phyloP scores from a whole-genome alignment of 129 eudicot genomes.

The Helichrysum umbraculigerum region DNA sequence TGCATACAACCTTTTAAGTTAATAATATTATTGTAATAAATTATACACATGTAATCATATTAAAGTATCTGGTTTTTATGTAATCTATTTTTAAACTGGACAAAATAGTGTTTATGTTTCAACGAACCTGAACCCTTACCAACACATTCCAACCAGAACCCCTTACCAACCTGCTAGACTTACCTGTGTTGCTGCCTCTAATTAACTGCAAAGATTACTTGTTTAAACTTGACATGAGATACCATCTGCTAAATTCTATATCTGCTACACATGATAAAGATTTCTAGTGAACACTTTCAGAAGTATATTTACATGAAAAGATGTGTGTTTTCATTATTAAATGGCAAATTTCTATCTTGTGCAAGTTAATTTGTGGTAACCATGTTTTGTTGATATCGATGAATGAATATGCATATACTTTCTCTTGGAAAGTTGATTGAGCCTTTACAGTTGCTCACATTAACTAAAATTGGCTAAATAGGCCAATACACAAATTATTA shows the following conservation, averaged over 20 bases:
- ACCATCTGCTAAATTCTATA: background rate
- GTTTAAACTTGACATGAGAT: background rate
- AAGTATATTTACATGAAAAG: background rate
- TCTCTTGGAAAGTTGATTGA: background rate
- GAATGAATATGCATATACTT: background rate
- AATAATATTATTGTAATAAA: too few species aligned
- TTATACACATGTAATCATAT: background rate
- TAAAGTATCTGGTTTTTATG: too few species aligned
- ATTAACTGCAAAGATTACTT: background rate
- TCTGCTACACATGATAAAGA: background rate
- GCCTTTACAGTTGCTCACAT: background rate
- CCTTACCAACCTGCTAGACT: background rate
- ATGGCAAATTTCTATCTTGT: background rate
- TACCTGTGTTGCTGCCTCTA: background rate
- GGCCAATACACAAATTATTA: background rate
- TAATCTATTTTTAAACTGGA: too few species aligned
- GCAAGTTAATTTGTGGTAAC: background rate
- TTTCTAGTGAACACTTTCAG: background rate
- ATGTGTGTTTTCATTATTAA: background rate
- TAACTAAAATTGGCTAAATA: background rate
- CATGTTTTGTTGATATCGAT: background rate
- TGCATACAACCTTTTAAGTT: background rate
- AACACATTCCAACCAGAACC: background rate
- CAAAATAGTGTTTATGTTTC: too few species aligned
- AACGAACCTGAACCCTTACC: background rate